Evolutionary conservation across 2,329 filamentous ascomycete genomes (phyloP).

Genomic region (Monosporascus sp.): DNA sequence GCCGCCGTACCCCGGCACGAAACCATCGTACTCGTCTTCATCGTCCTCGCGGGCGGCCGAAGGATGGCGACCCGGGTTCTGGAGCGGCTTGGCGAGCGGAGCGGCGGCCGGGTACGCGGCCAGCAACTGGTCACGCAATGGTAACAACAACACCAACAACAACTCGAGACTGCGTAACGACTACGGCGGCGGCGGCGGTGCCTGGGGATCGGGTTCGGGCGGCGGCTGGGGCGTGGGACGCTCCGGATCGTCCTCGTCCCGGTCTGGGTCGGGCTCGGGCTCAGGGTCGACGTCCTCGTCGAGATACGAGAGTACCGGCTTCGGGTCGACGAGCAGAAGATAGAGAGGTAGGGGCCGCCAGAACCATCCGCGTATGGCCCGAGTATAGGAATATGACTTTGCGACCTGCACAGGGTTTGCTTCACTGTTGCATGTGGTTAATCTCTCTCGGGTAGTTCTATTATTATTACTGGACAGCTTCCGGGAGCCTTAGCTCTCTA

Average conservation of each 20-base stretch:
- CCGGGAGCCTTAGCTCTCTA: not conserved
- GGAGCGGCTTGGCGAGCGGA: constrained; percentile 63
- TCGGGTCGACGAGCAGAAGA: constrained; percentile 62
- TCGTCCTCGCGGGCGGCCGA: constrained; percentile 25
- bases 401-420: too few relatives aligned
- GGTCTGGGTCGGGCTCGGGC: constrained; percentile 25
- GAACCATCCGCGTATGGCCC: too few relatives aligned
- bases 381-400: too few relatives aligned
- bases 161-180: constrained; percentile 20
- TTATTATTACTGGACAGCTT: not conserved
- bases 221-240: constrained; percentile 22
- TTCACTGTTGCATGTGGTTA: not conserved
- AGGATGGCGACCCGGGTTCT: constrained; percentile 69
- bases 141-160: constrained; percentile 28
- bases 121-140: constrained; percentile 37
- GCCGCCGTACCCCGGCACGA: constrained; percentile 46
- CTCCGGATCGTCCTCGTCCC: constrained; percentile 23
- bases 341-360: constrained; percentile 20
- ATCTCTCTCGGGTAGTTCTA: not conserved
- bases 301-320: constrained; percentile 65
- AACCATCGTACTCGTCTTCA: constrained; percentile 26
- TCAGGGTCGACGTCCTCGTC: constrained; percentile 38
- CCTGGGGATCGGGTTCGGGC: constrained; percentile 28
- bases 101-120: constrained; percentile 65
- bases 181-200: constrained; percentile 20